phyloP scores from a whole-genome alignment of 163 green algal species.

The Scenedesmus sp. region DNA sequence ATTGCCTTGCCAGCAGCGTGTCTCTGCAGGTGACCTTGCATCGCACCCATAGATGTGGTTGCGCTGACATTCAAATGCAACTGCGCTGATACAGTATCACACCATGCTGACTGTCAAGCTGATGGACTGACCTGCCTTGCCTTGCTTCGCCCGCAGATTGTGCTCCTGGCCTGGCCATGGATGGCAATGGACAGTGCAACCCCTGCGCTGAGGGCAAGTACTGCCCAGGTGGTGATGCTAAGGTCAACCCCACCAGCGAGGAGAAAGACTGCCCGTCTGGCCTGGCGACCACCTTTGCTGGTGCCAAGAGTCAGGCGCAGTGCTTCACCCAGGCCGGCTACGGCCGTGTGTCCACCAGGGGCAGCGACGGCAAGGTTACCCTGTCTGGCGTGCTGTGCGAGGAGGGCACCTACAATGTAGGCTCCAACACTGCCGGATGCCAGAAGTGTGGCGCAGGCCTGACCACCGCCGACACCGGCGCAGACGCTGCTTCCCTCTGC shows the following conservation, averaged over 20 bases:
- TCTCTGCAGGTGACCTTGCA: too few species aligned
- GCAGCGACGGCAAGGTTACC: conserved; percentile 4
- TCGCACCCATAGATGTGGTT: not conserved
- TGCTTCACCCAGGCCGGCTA: conserved; percentile 34
- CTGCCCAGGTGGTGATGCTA: conserved; percentile 10
- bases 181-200: not conserved
- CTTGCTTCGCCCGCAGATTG: not conserved
- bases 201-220: not conserved
- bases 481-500: not conserved
- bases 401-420: conserved; percentile 23
- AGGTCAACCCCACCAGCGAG: not conserved
- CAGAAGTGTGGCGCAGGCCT: conserved; percentile 27
- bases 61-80: too few species aligned
- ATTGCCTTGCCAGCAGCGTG: too few species aligned
- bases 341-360: not conserved
- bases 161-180: conserved; percentile 15
- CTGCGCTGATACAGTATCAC: too few species aligned
- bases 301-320: conserved; percentile 30
- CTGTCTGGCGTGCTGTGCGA: not conserved
- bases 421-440: conserved; percentile 41
- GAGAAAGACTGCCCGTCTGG: not conserved
- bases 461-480: not conserved
- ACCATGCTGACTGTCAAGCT: not conserved
- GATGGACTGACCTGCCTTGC: not conserved
- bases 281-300: conserved; percentile 9